A percentile compares a stretch with the other conserved stretches of the same genome.
phyloP scores from a whole-genome alignment of 1,139 yeast species.

The Yamadazyma aaseri region DNA sequence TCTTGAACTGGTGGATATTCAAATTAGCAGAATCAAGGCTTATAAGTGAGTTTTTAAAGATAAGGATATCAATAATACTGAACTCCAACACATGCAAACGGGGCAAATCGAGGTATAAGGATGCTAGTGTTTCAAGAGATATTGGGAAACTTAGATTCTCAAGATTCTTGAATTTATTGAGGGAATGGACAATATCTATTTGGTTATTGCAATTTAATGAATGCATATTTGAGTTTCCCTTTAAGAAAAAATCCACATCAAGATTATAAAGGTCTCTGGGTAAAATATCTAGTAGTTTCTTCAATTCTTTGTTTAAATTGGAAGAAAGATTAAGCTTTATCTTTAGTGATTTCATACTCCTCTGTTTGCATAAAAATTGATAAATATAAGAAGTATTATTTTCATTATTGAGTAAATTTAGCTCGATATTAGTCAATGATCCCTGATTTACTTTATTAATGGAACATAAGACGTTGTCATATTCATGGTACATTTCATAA shows the following conservation, averaged over 20 bases:
- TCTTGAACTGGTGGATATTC: constrained; percentile 3
- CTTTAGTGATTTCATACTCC: constrained; percentile 13
- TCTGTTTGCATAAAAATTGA: constrained; percentile 11
- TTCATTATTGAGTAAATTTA: constrained; percentile 20
- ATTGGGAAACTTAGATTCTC: constrained; percentile 21
- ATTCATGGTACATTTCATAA: constrained; percentile 13
- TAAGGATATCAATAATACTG: constrained; percentile 8
- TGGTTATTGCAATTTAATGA: constrained; percentile 4
- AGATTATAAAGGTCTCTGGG: constrained; percentile 3
- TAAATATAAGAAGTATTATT: constrained; percentile 15
- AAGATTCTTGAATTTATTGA: constrained; percentile 8
- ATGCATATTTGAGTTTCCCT: constrained; percentile 5
- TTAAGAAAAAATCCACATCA: constrained; percentile 8
- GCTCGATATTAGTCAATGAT: constrained; percentile 12
- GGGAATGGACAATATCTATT: constrained; percentile 1
- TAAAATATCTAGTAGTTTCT: constrained; percentile 9
- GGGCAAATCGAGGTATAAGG: constrained; percentile 11
- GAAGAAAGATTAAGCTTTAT: constrained; percentile 17
- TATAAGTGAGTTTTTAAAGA: constrained; percentile 10
- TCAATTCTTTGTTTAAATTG: constrained; percentile 14
- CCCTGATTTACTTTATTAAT: constrained; percentile 16
- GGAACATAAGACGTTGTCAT: constrained; percentile 4
- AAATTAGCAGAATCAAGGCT: constrained; percentile 7
- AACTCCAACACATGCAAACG: constrained; percentile 6
- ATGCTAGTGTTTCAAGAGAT: constrained; percentile 40